Conservation (phyloP, 2,329 filamentous ascomycete species). For the Parasarocladium wereldwijsianum region DNA sequence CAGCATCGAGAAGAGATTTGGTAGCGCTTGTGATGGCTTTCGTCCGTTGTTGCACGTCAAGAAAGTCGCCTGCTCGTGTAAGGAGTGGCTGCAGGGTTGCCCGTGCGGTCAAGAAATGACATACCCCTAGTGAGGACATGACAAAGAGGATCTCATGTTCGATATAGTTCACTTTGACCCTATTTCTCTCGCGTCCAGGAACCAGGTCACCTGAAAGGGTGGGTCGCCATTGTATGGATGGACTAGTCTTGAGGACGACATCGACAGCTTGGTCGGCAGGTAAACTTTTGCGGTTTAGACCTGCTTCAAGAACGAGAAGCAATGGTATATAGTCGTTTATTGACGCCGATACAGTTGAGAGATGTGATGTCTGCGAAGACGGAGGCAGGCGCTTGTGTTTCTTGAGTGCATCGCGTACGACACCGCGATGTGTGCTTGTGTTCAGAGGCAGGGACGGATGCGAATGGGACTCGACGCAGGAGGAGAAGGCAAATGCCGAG, state of each 20-base stretch:
- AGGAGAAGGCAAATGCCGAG: constrained; percentile 69
- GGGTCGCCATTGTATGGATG: constrained; percentile 70
- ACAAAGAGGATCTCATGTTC: constrained; percentile 75
- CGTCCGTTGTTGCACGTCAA: constrained; percentile 51
- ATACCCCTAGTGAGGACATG: constrained; percentile 61
- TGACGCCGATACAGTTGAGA: constrained; percentile 53
- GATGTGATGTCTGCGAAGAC: constrained; percentile 52
- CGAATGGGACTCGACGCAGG: constrained; percentile 61
- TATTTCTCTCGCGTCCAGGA: constrained; percentile 46
- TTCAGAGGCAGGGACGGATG: constrained; percentile 80
- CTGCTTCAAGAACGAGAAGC: constrained; percentile 61
- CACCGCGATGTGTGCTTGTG: constrained; percentile 69
- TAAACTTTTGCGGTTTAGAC: constrained; percentile 37
- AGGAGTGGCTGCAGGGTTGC: constrained; percentile 61
- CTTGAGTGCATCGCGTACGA: constrained; percentile 74
- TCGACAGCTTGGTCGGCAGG: constrained; percentile 46
- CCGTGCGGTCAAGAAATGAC: constrained; percentile 58
- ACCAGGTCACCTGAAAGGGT: constrained; percentile 54
- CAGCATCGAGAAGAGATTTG: constrained; percentile 61
- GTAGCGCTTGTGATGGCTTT: constrained; percentile 60
- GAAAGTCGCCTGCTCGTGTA: constrained; percentile 43
- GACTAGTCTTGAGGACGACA: constrained; percentile 43
- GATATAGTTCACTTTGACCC: constrained; percentile 57
- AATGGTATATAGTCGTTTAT: constrained; percentile 73
- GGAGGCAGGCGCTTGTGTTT: constrained; percentile 75